These are phyloP conservation scores for Symbiodinium pilosum DNA, from an alignment of 73 alveolate genomes.

Conservation along the genomic window DNA sequence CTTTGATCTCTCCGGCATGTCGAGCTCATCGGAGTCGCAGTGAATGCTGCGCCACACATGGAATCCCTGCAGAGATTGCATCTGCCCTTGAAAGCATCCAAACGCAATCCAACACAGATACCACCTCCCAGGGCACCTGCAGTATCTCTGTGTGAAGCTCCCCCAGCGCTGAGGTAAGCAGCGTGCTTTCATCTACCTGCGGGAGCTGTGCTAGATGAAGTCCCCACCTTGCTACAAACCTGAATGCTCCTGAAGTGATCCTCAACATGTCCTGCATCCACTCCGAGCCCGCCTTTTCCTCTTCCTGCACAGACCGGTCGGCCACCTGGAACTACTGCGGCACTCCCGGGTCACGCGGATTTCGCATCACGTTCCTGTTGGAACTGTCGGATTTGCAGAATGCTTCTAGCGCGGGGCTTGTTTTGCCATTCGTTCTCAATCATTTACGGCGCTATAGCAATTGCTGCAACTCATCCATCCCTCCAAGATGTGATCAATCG, in stretches of 20 bases:
- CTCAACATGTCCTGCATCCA: no score
- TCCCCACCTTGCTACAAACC: no score
- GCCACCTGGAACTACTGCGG: conserved; percentile 39
- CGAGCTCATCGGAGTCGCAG: conserved; percentile 37
- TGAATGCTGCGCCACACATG: conserved; percentile 56
- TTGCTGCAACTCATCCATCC: no score
- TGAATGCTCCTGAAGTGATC: no score
- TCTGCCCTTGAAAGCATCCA: neutral
- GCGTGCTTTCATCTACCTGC: conserved; percentile 25
- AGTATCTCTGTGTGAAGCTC: conserved; percentile 55
- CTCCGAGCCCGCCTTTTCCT: conserved; percentile 22
- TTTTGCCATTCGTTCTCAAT: no score
- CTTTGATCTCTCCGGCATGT: conserved; percentile 57
- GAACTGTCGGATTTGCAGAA: no score
- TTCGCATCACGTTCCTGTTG: neutral
- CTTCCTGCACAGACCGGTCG: conserved; percentile 81
- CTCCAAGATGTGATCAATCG: no score
- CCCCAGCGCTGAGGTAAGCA: conserved; percentile 16
- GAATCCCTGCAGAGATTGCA: conserved; percentile 68
- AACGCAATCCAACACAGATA: no score
- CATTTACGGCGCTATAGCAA: no score
- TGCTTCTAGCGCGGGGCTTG: no score
- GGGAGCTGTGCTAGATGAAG: no score
- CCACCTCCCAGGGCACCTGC: conserved; percentile 34
- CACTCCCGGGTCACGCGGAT: no score